Percentiles rank a stretch among this genome's conserved stretches.
These are phyloP conservation scores for Fusarium sp. DNA, from an alignment of 2,329 filamentous ascomycete genomes.

Conservation along the genomic window DNA sequence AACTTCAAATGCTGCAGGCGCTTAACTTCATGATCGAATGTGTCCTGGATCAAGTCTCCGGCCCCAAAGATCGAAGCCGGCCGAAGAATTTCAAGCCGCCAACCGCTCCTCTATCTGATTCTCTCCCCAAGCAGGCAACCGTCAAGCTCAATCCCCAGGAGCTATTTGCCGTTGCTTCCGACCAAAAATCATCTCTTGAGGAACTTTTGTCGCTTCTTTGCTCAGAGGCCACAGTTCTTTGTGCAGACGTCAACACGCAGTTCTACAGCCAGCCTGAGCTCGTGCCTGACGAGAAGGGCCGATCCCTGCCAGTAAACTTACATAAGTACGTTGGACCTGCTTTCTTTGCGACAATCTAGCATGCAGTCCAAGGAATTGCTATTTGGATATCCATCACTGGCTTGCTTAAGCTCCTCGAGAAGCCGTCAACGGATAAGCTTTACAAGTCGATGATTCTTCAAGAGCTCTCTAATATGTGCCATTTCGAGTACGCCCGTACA, in stretches of 20 bases:
- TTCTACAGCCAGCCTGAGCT: conserved; percentile 55
- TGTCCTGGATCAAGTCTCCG: conserved; percentile 52
- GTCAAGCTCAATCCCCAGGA: conserved; percentile 46
- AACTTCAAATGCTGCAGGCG: conserved; percentile 47
- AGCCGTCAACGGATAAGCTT: conserved; percentile 40
- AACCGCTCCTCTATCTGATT: conserved; percentile 40
- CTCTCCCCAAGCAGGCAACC: conserved; percentile 35
- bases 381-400: conserved; percentile 53
- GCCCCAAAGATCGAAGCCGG: conserved; percentile 30
- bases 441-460: conserved; percentile 51
- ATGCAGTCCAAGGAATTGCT: conserved; percentile 46
- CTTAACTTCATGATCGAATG: conserved; percentile 55
- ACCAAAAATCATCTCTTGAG: conserved; percentile 47
- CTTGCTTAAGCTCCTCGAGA: conserved; percentile 48
- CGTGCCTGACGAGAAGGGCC: conserved; percentile 56
- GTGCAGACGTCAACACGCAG: conserved; percentile 46
- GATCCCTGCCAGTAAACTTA: conserved; percentile 47
- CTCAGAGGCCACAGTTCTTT: conserved; percentile 46
- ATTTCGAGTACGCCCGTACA: conserved; percentile 53
- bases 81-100: conserved; percentile 15
- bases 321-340: conserved; percentile 54
- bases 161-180: conserved; percentile 42
- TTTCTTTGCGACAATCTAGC: conserved; percentile 54
- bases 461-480: conserved; percentile 56
- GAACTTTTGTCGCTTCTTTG: conserved; percentile 49